Evolutionary conservation across 2,329 filamentous ascomycete species (phyloP).

Genomic region (Aspergillus sp.): DNA sequence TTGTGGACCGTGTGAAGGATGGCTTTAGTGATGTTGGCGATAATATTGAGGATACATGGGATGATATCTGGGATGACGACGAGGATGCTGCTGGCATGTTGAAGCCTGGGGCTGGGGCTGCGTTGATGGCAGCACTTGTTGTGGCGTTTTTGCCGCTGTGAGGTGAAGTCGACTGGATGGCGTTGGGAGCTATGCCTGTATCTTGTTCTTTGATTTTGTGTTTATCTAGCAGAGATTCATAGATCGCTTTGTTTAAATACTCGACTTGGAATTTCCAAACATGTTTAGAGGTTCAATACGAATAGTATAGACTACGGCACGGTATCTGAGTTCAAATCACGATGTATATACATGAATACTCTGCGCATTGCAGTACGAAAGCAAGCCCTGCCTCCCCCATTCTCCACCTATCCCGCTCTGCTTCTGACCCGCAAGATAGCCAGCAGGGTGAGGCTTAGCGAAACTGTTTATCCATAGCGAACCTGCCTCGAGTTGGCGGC

Average conservation of each 20-base stretch:
- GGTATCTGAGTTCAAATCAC: too few relatives aligned
- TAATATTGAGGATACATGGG: background rate
- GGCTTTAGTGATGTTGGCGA: background rate
- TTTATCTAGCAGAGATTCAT: too few relatives aligned
- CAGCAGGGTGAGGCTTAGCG: background rate
- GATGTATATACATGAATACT: background rate
- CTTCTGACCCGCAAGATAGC: background rate
- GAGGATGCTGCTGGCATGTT: constrained; percentile 4
- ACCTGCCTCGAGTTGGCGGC: background rate
- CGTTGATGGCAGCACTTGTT: background rate
- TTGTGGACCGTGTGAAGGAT: background rate
- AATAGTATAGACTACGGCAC: too few relatives aligned
- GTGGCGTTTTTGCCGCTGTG: background rate
- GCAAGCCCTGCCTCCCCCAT: background rate
- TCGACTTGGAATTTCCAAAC: too few relatives aligned
- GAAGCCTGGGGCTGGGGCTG: constrained; percentile 6
- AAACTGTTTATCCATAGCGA: background rate
- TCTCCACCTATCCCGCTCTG: background rate
- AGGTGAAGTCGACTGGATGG: background rate
- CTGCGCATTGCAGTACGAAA: background rate
- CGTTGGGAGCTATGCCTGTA: too few relatives aligned
- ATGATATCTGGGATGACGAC: constrained; percentile 3
- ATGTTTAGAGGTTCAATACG: too few relatives aligned
- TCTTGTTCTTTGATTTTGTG: too few relatives aligned
- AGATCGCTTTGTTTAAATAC: too few relatives aligned